Conservation (phyloP, 371 early-diverging fungal species). For the Umbelopsis sp. region DNA sequence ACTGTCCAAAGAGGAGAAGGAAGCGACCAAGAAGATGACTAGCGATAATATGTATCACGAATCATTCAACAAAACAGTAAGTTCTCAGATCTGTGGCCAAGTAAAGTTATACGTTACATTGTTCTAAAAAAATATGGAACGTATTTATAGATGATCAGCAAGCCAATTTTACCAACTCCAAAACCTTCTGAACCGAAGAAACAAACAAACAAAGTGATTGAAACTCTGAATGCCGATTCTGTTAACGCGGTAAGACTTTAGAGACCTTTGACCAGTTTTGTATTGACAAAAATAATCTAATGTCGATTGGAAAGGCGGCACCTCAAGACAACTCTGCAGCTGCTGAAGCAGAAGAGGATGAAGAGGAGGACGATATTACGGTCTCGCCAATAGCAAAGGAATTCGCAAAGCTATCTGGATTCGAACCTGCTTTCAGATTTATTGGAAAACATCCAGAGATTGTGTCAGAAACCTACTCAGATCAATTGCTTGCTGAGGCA, state of each 20-base stretch:
- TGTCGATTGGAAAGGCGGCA: background rate
- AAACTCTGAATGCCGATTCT: slow-evolving; percentile 74
- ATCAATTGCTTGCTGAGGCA: slow-evolving; percentile 88
- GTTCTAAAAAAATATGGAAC: background rate
- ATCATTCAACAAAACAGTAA: slow-evolving; percentile 77
- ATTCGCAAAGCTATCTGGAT: slow-evolving; percentile 65
- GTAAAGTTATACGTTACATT: background rate
- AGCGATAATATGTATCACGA: slow-evolving; percentile 78
- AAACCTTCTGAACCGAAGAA: slow-evolving; percentile 48
- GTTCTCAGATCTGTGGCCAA: background rate
- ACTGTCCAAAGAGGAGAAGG: slow-evolving; percentile 60
- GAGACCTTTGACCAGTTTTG: too few relatives aligned
- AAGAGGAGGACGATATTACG: slow-evolving; percentile 57
- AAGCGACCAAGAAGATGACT: slow-evolving; percentile 74
- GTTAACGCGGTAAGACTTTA: background rate
- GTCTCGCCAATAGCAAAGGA: slow-evolving; percentile 62
- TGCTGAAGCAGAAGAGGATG: slow-evolving; percentile 55
- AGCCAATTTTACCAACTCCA: slow-evolving; percentile 36
- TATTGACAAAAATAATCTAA: too few relatives aligned
- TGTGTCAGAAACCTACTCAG: slow-evolving; percentile 69
- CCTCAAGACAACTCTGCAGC: slow-evolving; percentile 20
- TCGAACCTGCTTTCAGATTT: slow-evolving; percentile 71
- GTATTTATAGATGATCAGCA: slow-evolving; percentile 50
- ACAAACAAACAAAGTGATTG: slow-evolving; percentile 58
- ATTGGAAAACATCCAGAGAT: slow-evolving; percentile 72